A percentile compares a stretch with the other conserved stretches of the same genome.
Conservation (phyloP, 2,329 filamentous ascomycete species). For the Nemania sp. region DNA sequence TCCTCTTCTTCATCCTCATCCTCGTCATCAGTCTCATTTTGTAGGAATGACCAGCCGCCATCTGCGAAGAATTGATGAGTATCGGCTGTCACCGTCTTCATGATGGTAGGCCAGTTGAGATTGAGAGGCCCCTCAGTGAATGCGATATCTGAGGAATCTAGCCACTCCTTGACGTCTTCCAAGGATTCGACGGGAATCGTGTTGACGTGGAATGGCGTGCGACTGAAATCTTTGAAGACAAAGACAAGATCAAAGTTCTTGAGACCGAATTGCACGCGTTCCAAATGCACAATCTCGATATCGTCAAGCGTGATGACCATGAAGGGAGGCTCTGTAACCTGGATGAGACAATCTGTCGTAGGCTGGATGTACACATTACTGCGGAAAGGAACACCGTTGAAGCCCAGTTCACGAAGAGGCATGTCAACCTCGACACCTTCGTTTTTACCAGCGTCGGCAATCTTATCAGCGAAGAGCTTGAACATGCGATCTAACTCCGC, state of each 20-base stretch:
- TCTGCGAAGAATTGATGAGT: slow-evolving; percentile 95
- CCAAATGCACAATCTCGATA: slow-evolving; percentile 94
- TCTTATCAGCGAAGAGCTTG: slow-evolving; percentile 96
- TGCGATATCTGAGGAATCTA: slow-evolving; percentile 94
- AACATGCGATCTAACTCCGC: slow-evolving; percentile 96
- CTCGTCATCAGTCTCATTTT: slow-evolving; percentile 88
- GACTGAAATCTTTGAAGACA: slow-evolving; percentile 96
- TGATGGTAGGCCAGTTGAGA: slow-evolving; percentile 98
- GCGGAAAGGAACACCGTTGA: slow-evolving; percentile 95
- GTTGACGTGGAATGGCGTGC: slow-evolving; percentile 93
- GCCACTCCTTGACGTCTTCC: slow-evolving; percentile 96
- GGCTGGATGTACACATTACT: slow-evolving; percentile 97
- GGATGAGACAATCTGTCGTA: slow-evolving; percentile 95
- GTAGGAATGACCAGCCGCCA: slow-evolving; percentile 94
- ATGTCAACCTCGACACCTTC: slow-evolving; percentile 95
- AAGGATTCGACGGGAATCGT: slow-evolving; percentile 96
- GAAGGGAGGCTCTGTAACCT: slow-evolving; percentile 96
- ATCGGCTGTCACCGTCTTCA: slow-evolving; percentile 97
- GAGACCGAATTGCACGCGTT: slow-evolving; percentile 94
- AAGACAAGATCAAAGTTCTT: slow-evolving; percentile 99
- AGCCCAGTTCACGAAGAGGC: slow-evolving; percentile 94
- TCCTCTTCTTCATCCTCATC: slow-evolving; percentile 85
- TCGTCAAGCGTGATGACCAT: slow-evolving; percentile 95
- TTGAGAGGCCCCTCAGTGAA: slow-evolving; percentile 96
- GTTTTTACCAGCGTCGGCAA: slow-evolving; percentile 92